phyloP scores from a whole-genome alignment of 192 early-diverging fungal species.

The Coemansia sp. region DNA sequence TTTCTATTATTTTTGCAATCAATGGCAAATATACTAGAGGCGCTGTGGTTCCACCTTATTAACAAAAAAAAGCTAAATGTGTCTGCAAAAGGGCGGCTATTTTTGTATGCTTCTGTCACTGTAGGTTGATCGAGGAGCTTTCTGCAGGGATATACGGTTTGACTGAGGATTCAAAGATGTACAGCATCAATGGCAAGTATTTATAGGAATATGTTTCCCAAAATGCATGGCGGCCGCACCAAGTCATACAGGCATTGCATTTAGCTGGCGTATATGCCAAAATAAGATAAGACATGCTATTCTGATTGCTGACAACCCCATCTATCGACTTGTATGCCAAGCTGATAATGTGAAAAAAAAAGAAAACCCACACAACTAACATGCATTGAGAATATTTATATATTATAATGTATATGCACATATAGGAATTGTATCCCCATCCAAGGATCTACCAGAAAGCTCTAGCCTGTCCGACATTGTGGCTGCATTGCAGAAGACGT shows the following conservation, averaged over 20 bases:
- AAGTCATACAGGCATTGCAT: not conserved
- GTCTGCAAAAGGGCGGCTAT: not conserved
- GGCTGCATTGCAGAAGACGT: slow-evolving; percentile 60
- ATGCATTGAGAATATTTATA: too few species aligned
- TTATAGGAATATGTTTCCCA: not conserved
- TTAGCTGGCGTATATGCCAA: not conserved
- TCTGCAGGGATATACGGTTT: slow-evolving; percentile 68
- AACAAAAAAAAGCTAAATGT: not conserved
- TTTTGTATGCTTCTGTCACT: not conserved
- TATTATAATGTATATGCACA: not conserved
- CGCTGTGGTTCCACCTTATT: not conserved
- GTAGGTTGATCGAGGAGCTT: slow-evolving; percentile 57
- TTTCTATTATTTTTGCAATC: not conserved
- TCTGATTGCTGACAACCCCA: not conserved
- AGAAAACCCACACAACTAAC: not conserved
- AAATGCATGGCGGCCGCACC: slow-evolving; percentile 11
- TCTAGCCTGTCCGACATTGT: slow-evolving; percentile 38
- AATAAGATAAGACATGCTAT: not conserved
- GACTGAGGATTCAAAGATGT: slow-evolving; percentile 59
- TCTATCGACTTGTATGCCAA: too few species aligned
- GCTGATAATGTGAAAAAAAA: too few species aligned
- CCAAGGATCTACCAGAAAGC: slow-evolving; percentile 10
- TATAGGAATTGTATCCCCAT: slow-evolving; percentile 39
- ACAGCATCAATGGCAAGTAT: slow-evolving; percentile 34
- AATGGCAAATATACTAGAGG: not conserved